Conservation (phyloP, 2,329 filamentous ascomycete genomes). For the Blastomyces percursus region DNA sequence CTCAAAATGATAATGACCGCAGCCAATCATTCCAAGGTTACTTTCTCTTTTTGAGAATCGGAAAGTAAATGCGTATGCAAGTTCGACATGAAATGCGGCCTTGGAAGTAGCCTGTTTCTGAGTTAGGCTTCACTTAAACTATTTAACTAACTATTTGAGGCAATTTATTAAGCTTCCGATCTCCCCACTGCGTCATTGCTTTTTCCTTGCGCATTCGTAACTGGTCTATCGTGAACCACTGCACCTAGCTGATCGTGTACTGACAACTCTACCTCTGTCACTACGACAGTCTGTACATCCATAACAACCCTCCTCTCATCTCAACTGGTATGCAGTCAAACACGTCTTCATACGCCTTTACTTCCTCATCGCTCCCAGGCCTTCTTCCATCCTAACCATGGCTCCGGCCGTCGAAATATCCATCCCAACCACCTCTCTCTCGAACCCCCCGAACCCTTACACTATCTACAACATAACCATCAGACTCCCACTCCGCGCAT, state of each 20-base stretch:
- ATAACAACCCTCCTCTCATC: not conserved
- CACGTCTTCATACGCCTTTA: not conserved
- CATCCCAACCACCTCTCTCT: slow-evolving; percentile 36
- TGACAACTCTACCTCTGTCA: not conserved
- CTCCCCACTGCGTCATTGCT: not conserved
- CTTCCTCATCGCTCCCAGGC: not conserved
- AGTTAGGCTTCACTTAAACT: not conserved
- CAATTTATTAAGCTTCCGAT: too few relatives aligned
- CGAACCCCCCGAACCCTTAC: slow-evolving; percentile 38
- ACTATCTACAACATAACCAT: slow-evolving; percentile 51
- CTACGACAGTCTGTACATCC: not conserved
- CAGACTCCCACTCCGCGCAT: slow-evolving; percentile 49
- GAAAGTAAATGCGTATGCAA: not conserved
- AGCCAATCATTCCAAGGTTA: not conserved
- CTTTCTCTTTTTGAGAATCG: not conserved
- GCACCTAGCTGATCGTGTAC: not conserved
- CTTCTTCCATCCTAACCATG: slow-evolving; percentile 17
- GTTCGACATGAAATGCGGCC: not conserved
- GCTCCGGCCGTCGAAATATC: slow-evolving; percentile 27
- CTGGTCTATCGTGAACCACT: not conserved
- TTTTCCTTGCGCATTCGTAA: not conserved
- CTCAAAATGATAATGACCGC: not conserved
- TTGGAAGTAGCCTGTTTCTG: not conserved
- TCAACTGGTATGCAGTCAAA: not conserved
- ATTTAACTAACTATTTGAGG: too few relatives aligned